Conservation (phyloP, 1,284 basidiomycete species). For the Xerocomus minutiporus region DNA sequence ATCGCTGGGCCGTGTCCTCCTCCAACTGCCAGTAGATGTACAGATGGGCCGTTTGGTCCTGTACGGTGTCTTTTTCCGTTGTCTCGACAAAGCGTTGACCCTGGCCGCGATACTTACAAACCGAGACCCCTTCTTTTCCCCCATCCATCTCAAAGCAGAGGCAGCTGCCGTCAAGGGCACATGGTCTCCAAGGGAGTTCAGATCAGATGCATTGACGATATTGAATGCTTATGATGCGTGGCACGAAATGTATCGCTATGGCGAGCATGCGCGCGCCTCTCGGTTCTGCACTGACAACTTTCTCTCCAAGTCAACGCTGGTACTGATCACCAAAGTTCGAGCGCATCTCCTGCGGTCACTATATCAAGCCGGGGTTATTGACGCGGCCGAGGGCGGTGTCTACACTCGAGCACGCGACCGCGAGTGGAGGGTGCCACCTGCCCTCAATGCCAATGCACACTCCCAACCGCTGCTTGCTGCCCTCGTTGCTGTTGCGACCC, state of each 20-base stretch:
- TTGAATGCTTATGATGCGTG: constrained; percentile 82
- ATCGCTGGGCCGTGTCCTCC: constrained; percentile 81
- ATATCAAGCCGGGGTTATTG: constrained; percentile 78
- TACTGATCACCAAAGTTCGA: constrained; percentile 84
- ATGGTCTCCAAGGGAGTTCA: constrained; percentile 78
- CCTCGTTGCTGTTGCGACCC: constrained; percentile 80
- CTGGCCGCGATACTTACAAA: constrained; percentile 88
- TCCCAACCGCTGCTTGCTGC: constrained; percentile 81
- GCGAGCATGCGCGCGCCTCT: constrained; percentile 63
- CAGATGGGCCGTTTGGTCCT: constrained; percentile 88
- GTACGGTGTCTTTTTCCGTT: constrained; percentile 91
- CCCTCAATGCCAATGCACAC: constrained; percentile 72
- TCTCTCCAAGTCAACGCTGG: constrained; percentile 78
- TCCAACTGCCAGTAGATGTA: constrained; percentile 87
- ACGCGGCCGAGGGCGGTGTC: constrained; percentile 65
- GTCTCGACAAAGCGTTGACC: constrained; percentile 85
- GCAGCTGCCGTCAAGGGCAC: constrained; percentile 71
- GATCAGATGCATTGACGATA: constrained; percentile 82
- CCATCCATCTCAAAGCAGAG: constrained; percentile 64
- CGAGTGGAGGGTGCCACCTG: constrained; percentile 52
- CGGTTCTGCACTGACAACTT: constrained; percentile 87
- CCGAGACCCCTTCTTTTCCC: constrained; percentile 87
- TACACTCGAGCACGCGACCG: constrained; percentile 26
- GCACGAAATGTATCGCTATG: constrained; percentile 65
- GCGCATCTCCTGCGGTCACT: constrained; percentile 76